Percentiles rank a stretch among this genome's conserved stretches.
Evolutionary conservation across 1,284 basidiomycete species (phyloP).

Genomic region (Pascua sp.): DNA sequence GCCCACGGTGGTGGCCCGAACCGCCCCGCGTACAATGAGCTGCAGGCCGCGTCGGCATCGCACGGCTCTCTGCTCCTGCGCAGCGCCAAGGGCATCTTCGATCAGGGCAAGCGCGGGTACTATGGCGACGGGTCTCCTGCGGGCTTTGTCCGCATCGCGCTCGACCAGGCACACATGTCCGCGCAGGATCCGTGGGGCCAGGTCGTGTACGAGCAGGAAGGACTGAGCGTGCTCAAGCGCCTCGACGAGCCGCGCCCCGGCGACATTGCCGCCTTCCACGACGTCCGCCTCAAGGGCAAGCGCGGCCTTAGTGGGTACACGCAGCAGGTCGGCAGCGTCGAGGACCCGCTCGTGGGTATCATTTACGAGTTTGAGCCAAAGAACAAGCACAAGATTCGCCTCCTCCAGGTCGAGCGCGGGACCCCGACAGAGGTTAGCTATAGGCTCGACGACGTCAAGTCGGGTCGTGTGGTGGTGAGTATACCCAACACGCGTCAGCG

Average conservation of each 20-base stretch:
- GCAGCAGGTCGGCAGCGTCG: slow-evolving; percentile 58
- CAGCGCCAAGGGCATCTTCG: slow-evolving; percentile 62
- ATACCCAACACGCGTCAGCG: no score
- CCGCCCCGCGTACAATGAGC: slow-evolving; percentile 54
- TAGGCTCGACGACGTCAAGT: slow-evolving; percentile 19
- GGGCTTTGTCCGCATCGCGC: slow-evolving; percentile 67
- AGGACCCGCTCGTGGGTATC: slow-evolving; percentile 67
- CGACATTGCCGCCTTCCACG: slow-evolving; percentile 70
- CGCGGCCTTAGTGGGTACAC: slow-evolving; percentile 70
- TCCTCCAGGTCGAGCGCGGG: slow-evolving; percentile 62
- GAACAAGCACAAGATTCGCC: slow-evolving; percentile 78
- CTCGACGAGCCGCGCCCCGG: slow-evolving; percentile 73
- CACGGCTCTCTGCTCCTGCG: slow-evolving; percentile 72
- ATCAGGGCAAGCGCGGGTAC: slow-evolving; percentile 68
- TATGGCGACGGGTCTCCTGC: slow-evolving; percentile 77
- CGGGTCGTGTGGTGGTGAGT: slow-evolving; percentile 8
- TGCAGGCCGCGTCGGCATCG: slow-evolving; percentile 65
- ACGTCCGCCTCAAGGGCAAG: slow-evolving; percentile 81
- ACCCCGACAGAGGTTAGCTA: slow-evolving; percentile 22
- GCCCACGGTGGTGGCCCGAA: no score
- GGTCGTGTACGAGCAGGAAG: slow-evolving; percentile 69
- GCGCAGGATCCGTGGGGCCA: slow-evolving; percentile 58
- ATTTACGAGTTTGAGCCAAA: slow-evolving; percentile 70
- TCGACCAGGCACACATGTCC: slow-evolving; percentile 48
- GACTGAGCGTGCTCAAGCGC: slow-evolving; percentile 63